Evolutionary conservation across 768 basidiomycete species (phyloP), one percentile per base, ranked within the genome.

Genomic region (Plicaturopsis crispa): DNA sequence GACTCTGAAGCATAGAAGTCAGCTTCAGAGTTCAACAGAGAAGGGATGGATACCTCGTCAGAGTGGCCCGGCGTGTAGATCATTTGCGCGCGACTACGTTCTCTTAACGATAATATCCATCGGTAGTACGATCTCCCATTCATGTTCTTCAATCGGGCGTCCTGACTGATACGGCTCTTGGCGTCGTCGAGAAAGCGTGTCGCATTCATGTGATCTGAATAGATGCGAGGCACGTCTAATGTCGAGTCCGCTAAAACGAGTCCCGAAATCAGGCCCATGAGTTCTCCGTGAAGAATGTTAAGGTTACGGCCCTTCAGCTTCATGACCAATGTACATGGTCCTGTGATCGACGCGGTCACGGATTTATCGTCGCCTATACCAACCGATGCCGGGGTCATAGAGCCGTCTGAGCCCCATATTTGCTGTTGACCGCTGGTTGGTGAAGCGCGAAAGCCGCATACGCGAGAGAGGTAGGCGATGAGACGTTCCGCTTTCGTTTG

Each of bases 351-450:
- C n/a, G n/a, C n/a, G n/a, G n/a, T 53, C 10, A 56, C 44, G 0
- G 44, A 43, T 32, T 56, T 56, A 16, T 26, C 8, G n/a, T 54
- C 49, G 3, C 49, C 10, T 2, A 46, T 26, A 3, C 48, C 35
- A 5, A 50, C 53, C 3, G 45, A 19, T 0, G 55, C 41, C 41
- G 55, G 24, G 38, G 6, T 18, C 53, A 56, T 54, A 1, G 57
- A 59, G 3, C 55, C 53, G 32, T 59, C 55, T 0, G 53, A 41
- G 4, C 42, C 53, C 51, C 51, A 58, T 0, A 20, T n/a, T n/a
- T n/a, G n/a, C n/a, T n/a, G n/a, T n/a, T n/a, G n/a, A n/a, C n/a
- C n/a, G n/a, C n/a, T n/a, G n/a, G n/a, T n/a, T n/a, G n/a, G n/a
- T n/a, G n/a, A n/a, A n/a, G n/a, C n/a, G n/a, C n/a, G n/a, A n/a